phyloP scores from a whole-genome alignment of 176 grass and related monocot genomes.

The Microstegium vimineum region DNA sequence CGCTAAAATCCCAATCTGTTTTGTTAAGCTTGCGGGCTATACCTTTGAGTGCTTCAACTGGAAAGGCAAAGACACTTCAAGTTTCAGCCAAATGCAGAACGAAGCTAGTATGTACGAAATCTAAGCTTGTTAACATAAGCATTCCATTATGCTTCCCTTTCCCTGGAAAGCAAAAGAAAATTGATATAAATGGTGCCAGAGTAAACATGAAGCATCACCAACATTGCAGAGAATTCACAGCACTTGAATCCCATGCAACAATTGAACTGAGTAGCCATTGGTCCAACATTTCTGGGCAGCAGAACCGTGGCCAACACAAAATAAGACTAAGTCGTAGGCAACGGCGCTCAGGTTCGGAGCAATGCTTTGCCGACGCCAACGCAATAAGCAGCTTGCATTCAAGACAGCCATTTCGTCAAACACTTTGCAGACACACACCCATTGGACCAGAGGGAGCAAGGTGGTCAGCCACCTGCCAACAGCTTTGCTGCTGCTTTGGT shows the following conservation, averaged over 20 bases:
- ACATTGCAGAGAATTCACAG: too few species aligned
- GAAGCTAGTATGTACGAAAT: background rate
- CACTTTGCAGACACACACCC: background rate
- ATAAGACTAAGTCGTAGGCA: background rate
- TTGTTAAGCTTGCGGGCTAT: slow-evolving; percentile 66
- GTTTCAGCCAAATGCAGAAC: slow-evolving; percentile 3
- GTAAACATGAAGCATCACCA: background rate
- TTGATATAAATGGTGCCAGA: background rate
- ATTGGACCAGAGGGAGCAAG: background rate
- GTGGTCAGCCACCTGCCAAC: background rate
- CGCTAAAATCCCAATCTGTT: slow-evolving; percentile 67
- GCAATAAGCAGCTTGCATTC: background rate
- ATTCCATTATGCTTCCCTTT: background rate
- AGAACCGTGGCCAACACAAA: background rate
- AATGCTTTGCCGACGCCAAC: background rate
- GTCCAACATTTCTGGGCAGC: too few species aligned
- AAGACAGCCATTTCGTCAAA: slow-evolving; percentile 28
- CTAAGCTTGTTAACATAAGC: background rate
- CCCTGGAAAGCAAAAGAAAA: background rate
- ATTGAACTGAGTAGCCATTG: too few species aligned
- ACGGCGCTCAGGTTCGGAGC: background rate
- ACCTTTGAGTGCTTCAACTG: slow-evolving; percentile 68
- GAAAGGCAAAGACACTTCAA: slow-evolving; percentile 20
- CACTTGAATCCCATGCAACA: too few species aligned
- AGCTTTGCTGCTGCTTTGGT: background rate